Evolutionary conservation across 148 eudicot species (phyloP), one percentile per base, ranked within the genome.

Genomic region (Rhododendron ferrugineum): DNA sequence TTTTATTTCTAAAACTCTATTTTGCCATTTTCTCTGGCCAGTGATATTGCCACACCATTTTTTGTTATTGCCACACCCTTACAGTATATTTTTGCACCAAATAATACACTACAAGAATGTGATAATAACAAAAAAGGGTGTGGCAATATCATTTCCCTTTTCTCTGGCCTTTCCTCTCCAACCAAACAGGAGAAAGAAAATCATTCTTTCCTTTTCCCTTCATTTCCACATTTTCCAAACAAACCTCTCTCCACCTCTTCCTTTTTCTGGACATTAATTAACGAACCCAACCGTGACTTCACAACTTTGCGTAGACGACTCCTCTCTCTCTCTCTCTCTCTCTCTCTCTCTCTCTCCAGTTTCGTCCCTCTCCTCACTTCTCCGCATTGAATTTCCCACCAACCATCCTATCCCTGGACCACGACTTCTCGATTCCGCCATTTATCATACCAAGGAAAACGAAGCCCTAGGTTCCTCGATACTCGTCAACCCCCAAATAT

Each of bases 401-500:
- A 6, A 20, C 52, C 44, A 70, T 70, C 18, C 13, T 68, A 0
- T 68, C 6, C 34, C 36, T 68, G 28, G 74, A 68, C 36, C 15
- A n/a, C 74, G 74, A 68, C 74, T 28, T 28, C 32, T 64, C 74
- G 16, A 28, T 74, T 54, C 8, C 18, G 15, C 52, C 47, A n/a
- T 84, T 40, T 15, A 22, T 75, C 62, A 36, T 11, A 18, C 82
- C 26, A 15, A 58, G 28, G 49, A 40, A 2, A 34, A 73, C 80
- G 66, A 81, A 73, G 73, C 75, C 84, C 84, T 86, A 82, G 84
- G 42, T 79, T 42, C 58, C 78, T 60, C 58, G 62, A 77, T 66
- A 4, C 20, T 23, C 13, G 34, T 23, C 68, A 26, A 32, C 34
- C 64, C 34, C 64, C 52, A 18, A 74, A 58, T 74, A 7, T 66